Evolutionary conservation across 176 grass and related monocot genomes (phyloP).

Genomic region (Carex littledalei): DNA sequence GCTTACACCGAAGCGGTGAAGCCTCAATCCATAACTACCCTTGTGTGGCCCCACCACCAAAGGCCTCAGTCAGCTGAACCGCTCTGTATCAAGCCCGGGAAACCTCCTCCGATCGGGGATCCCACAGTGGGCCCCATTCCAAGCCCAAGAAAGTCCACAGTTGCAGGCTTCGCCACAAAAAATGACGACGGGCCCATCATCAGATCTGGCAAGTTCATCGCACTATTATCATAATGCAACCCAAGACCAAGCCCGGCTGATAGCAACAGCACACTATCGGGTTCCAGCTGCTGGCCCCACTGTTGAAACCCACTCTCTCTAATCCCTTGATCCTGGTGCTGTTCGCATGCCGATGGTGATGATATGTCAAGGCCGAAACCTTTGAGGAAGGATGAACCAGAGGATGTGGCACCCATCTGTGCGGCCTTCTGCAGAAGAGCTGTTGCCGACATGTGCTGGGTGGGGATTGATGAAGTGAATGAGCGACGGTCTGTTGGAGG

Average conservation of each 20-base stretch:
- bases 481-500: slow-evolving; percentile 27
- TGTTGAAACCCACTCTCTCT: slow-evolving; percentile 32
- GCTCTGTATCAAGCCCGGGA: slow-evolving; percentile 46
- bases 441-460: slow-evolving; percentile 89
- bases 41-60: slow-evolving; percentile 20
- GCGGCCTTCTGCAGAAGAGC: slow-evolving; percentile 87
- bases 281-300: slow-evolving; percentile 52
- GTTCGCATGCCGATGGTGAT: slow-evolving; percentile 24
- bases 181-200: slow-evolving; percentile 66
- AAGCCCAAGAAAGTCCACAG: slow-evolving; percentile 74
- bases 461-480: slow-evolving; percentile 42
- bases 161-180: slow-evolving; percentile 67
- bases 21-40: slow-evolving; percentile 24
- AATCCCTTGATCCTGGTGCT: slow-evolving; percentile 36
- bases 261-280: slow-evolving; percentile 35
- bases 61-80: slow-evolving; percentile 21
- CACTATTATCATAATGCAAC: slow-evolving; percentile 41
- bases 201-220: slow-evolving; percentile 41
- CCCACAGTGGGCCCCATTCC: slow-evolving; percentile 60
- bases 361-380: slow-evolving; percentile 63
- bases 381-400: slow-evolving; percentile 63
- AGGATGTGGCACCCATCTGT: slow-evolving; percentile 79
- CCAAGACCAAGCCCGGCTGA: slow-evolving; percentile 78
- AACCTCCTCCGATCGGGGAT: slow-evolving; percentile 22
- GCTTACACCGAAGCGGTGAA: neutral